Percentiles rank a stretch among this genome's conserved stretches.
Conservation (phyloP, 345 rosid species). For the Dipteronia sinensis region DNA sequence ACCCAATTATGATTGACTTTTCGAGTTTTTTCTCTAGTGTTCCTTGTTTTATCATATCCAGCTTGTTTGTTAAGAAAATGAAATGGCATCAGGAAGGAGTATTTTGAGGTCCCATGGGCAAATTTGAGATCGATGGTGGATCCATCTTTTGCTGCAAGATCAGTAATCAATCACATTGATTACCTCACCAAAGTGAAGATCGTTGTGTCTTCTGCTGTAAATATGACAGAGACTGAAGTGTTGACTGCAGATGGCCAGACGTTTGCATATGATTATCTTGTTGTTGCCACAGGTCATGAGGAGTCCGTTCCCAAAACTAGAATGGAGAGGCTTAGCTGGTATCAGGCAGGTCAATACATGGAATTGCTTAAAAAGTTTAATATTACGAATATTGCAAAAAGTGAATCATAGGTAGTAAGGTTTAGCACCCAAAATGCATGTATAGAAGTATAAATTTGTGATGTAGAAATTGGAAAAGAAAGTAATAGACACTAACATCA, state of each 20-base stretch:
- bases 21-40: not conserved
- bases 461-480: not conserved
- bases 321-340: slow-evolving; percentile 59
- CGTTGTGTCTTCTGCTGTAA: slow-evolving; percentile 58
- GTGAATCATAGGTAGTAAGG: not conserved
- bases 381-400: not conserved
- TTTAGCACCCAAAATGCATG: not conserved
- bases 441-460: not conserved
- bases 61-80: not conserved
- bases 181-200: slow-evolving; percentile 61
- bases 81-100: slow-evolving; percentile 74
- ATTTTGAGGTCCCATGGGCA: slow-evolving; percentile 88
- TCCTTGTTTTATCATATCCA: not conserved
- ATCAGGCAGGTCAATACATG: slow-evolving; percentile 46
- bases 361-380: not conserved
- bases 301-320: slow-evolving; percentile 57
- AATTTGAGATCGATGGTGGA: slow-evolving; percentile 80
- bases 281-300: slow-evolving; percentile 75
- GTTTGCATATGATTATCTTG: slow-evolving; percentile 71
- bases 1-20: not conserved
- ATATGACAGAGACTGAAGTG: slow-evolving; percentile 62
- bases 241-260: slow-evolving; percentile 46
- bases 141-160: slow-evolving; percentile 69
- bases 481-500: not conserved
- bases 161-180: slow-evolving; percentile 66